Base-by-base conservation (phyloP, 441 rosid genomes). In the Macaranga tanarius region DNA sequence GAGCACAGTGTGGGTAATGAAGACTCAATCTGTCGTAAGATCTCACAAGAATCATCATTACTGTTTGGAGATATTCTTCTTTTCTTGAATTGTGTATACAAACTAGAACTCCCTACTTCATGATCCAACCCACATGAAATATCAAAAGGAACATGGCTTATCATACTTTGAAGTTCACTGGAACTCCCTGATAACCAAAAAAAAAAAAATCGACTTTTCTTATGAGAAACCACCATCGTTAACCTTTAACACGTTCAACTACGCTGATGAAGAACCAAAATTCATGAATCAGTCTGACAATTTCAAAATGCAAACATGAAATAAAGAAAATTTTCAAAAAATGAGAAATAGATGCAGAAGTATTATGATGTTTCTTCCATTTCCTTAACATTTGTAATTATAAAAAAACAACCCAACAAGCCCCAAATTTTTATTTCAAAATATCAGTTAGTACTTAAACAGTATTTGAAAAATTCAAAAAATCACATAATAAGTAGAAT, bases 1-100 rank as follows among this genome's bases (percentile, higher is more conserved):
- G 84, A 81, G 64, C n/a, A 34, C 73, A 95, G 75, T 66, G 47
- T 68, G 15, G 99, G 99, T 51, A 91, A 84, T 52, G 76, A 81
- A 69, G 80, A 82, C 64, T 65, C 87, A 26, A 71, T 50, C 77
- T 80, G 84, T 60, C 78, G 69, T 42, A 69, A 72, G 66, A 65
- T 58, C 65, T 73, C 70, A 66, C 62, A 62, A 23, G 75, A 74
- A 20, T 45, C 64, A 51, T 74, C 64, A 47, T 74, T 68, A 47
- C 38, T 47, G 61, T 74, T 47, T 7, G 61, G 63, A 22, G 81
- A 85, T 42, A 86, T 69, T 83, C 79, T 88, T 77, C 91, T 79
- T 83, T 82, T 90, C 84, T 92, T 87, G 67, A 42, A 77, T 3
- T 75, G 81, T 31, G 65, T 60, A 23, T 63, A 71, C 20, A 77